phyloP scores from a whole-genome alignment of 192 early-diverging fungal species.

The Spizellomyces sp. region DNA sequence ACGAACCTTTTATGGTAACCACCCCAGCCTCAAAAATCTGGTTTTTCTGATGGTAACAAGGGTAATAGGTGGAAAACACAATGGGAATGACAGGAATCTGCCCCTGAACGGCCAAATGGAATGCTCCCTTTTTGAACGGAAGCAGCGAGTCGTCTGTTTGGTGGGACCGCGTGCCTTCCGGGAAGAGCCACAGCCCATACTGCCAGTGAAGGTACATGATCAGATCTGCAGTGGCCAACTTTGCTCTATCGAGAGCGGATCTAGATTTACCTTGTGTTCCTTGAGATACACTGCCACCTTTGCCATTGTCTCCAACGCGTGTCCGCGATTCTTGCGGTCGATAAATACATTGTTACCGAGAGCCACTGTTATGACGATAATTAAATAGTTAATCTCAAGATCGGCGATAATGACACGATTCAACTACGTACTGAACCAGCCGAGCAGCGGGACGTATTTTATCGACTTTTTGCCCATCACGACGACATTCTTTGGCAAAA shows the following conservation, averaged over 20 bases:
- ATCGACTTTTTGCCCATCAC: slow-evolving; percentile 61
- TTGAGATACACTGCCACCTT: slow-evolving; percentile 75
- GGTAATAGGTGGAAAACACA: slow-evolving; percentile 71
- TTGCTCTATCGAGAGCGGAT: neutral
- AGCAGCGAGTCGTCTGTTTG: slow-evolving; percentile 70
- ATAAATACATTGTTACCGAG: slow-evolving; percentile 86
- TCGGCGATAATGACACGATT: neutral
- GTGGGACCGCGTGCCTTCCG: slow-evolving; percentile 87
- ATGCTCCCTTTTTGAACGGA: slow-evolving; percentile 97
- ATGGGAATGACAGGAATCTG: slow-evolving; percentile 86
- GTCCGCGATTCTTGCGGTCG: slow-evolving; percentile 76
- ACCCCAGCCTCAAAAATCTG: slow-evolving; percentile 38
- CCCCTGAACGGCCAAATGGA: slow-evolving; percentile 87
- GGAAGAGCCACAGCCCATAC: slow-evolving; percentile 80
- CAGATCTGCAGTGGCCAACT: too few relatives aligned
- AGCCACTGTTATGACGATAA: slow-evolving; percentile 53
- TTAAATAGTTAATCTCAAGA: neutral
- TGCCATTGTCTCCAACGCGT: slow-evolving; percentile 75
- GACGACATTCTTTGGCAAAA: slow-evolving; percentile 17
- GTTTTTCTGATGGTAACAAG: slow-evolving; percentile 35
- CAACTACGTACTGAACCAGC: slow-evolving; percentile 70
- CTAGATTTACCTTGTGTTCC: slow-evolving; percentile 62
- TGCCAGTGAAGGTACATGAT: neutral
- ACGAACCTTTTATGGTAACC: slow-evolving; percentile 52
- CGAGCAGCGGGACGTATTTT: slow-evolving; percentile 71